phyloP scores from a whole-genome alignment of 768 basidiomycete genomes.

The Paxillus involutus region DNA sequence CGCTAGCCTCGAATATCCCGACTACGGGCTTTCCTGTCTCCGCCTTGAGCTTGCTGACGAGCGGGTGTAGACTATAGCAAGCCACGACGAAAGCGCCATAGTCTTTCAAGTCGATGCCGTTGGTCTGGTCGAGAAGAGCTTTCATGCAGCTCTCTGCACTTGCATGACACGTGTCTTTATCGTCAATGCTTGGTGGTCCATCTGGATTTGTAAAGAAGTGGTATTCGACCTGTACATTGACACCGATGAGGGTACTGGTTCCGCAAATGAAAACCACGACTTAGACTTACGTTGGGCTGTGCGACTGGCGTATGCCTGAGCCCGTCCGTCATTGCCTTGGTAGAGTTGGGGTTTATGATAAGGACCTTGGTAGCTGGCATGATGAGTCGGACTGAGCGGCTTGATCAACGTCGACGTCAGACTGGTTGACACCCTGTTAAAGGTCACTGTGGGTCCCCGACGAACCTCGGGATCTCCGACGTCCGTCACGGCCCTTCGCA shows the following conservation, averaged over 20 bases:
- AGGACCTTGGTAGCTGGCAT: conserved; percentile 17
- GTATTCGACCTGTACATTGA: too few relatives aligned
- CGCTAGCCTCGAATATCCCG: conserved; percentile 37
- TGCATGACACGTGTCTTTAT: conserved; percentile 13
- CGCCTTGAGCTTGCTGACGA: conserved; percentile 5
- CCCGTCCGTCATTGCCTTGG: conserved; percentile 28
- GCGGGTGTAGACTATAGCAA: conserved; percentile 4
- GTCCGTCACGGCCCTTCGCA: too few relatives aligned
- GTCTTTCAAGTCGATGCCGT: not conserved
- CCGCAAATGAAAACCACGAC: not conserved
- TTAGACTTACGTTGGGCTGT: not conserved
- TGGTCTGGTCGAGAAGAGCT: not conserved
- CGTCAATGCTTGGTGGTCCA: conserved; percentile 23
- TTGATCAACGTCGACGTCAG: not conserved
- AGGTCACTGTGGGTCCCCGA: too few relatives aligned
- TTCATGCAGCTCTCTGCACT: conserved; percentile 17
- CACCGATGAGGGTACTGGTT: not conserved
- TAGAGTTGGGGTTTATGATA: conserved; percentile 36
- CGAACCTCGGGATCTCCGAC: too few relatives aligned
- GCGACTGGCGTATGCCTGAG: conserved; percentile 7
- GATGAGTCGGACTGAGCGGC: not conserved
- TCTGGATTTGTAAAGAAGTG: conserved; percentile 12
- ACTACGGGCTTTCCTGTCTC: conserved; percentile 21
- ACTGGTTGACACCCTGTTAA: not conserved
- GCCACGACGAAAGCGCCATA: conserved; percentile 8